Evolutionary conservation across 208 protist genomes (phyloP).

Genomic region (Balamuthia mandrillaris): DNA sequence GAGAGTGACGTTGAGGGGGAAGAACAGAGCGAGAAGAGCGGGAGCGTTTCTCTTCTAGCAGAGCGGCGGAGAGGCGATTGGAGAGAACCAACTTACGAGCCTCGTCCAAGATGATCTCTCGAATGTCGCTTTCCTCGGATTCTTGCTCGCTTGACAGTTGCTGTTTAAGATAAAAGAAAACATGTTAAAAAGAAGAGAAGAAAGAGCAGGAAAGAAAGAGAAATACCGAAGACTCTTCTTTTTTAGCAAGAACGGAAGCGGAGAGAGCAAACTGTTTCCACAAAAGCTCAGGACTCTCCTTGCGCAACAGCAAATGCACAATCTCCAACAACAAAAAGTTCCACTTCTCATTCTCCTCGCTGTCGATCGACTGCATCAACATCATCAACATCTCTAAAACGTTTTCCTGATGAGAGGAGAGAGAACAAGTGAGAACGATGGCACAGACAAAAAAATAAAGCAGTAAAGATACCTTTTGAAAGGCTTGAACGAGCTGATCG

Average conservation of each 20-base stretch:
- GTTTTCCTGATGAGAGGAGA: neutral
- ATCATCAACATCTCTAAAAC: constrained; percentile 11
- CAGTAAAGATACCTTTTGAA: neutral
- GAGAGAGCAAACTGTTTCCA: constrained; percentile 10
- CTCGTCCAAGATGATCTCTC: too few species aligned
- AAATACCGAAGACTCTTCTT: too few species aligned
- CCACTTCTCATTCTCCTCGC: neutral
- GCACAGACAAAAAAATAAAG: neutral
- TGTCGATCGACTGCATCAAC: neutral
- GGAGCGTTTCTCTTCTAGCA: too few species aligned
- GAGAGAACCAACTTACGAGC: too few species aligned
- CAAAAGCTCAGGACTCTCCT: neutral
- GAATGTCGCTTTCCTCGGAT: too few species aligned
- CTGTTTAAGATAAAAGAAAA: too few species aligned
- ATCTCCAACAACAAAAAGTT: constrained; percentile 25
- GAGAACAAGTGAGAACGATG: neutral
- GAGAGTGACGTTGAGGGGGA: constrained; percentile 31
- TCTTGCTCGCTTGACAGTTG: too few species aligned
- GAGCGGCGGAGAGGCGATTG: too few species aligned
- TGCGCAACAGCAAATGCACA: neutral
- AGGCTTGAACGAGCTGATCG: neutral
- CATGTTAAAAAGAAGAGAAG: too few species aligned
- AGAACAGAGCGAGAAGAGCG: too few species aligned
- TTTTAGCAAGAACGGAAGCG: too few species aligned
- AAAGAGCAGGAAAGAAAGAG: too few species aligned